A percentile compares a stretch with the other conserved stretches of the same genome.
Evolutionary conservation across 805 yeast species (phyloP).

Genomic region (Metschnikowia amazonensis): DNA sequence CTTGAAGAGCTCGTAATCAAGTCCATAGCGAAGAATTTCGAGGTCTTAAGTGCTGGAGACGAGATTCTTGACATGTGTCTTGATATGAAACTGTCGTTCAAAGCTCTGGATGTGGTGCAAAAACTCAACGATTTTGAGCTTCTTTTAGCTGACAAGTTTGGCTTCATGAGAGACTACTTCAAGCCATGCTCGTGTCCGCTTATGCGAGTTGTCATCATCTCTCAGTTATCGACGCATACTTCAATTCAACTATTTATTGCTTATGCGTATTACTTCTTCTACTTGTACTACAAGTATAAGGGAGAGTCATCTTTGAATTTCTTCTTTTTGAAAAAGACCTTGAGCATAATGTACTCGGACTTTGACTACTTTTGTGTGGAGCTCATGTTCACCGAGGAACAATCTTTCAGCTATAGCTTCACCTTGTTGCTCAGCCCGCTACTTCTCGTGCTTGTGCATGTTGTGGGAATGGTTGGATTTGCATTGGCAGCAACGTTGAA

Average conservation of each 20-base stretch:
- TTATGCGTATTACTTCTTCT: conserved; percentile 18
- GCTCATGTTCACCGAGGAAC: conserved; percentile 10
- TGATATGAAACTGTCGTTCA: conserved; percentile 5
- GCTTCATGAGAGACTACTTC: conserved; percentile 11
- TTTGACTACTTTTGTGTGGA: conserved; percentile 13
- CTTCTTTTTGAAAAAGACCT: conserved; percentile 18
- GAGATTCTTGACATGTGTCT: conserved; percentile 11
- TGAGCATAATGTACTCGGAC: conserved; percentile 15
- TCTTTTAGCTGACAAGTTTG: conserved; percentile 8
- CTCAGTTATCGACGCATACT: conserved; percentile 10
- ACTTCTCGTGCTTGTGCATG: conserved; percentile 9
- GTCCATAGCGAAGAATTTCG: conserved; percentile 6
- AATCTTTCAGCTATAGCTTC: conserved; percentile 12
- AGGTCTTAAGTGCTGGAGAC: conserved; percentile 7
- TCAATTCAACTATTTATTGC: conserved; percentile 14
- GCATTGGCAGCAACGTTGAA: conserved; percentile 12
- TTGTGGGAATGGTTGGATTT: conserved; percentile 11
- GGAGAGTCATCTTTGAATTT: conserved; percentile 14
- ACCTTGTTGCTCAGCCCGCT: conserved; percentile 13
- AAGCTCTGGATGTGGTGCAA: conserved; percentile 9
- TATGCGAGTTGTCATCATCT: neutral
- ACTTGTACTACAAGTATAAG: conserved; percentile 18
- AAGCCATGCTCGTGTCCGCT: neutral
- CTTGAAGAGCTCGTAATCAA: conserved; percentile 10
- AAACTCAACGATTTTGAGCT: conserved; percentile 12